Evolutionary conservation across 768 basidiomycete species (phyloP).

Genomic region (Pleurotus tuber-regium): DNA sequence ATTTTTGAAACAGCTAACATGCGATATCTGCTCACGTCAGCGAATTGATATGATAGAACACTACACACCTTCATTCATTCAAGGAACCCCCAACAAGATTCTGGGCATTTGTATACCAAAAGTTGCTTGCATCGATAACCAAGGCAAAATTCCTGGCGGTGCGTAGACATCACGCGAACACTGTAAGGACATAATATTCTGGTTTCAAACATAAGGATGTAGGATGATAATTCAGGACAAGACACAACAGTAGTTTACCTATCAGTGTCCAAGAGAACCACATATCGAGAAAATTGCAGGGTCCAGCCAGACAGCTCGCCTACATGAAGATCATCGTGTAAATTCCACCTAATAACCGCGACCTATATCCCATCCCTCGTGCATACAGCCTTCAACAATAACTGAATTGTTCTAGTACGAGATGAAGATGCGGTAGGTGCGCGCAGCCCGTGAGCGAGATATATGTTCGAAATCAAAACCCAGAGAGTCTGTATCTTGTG

Average conservation of each 20-base stretch:
- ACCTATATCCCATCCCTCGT: neutral
- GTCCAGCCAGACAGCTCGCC: neutral
- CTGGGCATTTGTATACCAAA: too few species aligned
- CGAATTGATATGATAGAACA: too few species aligned
- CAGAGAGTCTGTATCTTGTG: neutral
- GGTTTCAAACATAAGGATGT: too few species aligned
- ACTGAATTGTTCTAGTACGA: neutral
- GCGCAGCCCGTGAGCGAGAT: slow-evolving; percentile 1
- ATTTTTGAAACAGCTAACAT: too few species aligned
- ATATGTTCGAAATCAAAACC: neutral
- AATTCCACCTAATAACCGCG: slow-evolving; percentile 3
- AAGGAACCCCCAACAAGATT: too few species aligned
- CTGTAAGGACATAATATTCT: too few species aligned
- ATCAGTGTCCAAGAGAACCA: neutral
- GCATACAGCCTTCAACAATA: neutral
- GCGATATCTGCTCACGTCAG: too few species aligned
- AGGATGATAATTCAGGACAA: too few species aligned
- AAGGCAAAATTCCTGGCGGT: too few species aligned
- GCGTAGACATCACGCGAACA: too few species aligned
- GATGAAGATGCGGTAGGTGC: neutral
- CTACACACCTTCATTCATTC: too few species aligned
- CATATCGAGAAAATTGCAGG: neutral
- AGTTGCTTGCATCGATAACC: too few species aligned
- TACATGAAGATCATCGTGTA: slow-evolving; percentile 2
- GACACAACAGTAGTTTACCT: neutral